A percentile compares a stretch with the other conserved stretches of the same genome.
phyloP scores from a whole-genome alignment of 345 rosid genomes.

The Gossypium herbaceum region DNA sequence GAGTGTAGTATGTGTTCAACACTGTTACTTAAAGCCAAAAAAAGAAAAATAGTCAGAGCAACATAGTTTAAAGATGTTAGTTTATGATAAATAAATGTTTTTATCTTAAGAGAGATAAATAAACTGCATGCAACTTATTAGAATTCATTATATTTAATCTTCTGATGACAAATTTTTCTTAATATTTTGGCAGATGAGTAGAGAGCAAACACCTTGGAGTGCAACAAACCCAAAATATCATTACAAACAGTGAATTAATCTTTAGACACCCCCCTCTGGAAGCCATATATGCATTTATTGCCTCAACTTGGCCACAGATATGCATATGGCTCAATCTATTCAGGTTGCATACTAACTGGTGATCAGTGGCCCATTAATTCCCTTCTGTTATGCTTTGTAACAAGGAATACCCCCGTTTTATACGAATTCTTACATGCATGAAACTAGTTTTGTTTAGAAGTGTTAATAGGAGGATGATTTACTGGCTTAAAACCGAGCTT shows the following conservation, averaged over 20 bases:
- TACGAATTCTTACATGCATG: background rate
- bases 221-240: slow-evolving; percentile 18
- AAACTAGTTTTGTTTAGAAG: slow-evolving; percentile 7
- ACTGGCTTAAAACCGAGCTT: background rate
- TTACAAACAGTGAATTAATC: slow-evolving; percentile 17
- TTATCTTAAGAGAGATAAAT: too few species aligned
- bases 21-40: background rate
- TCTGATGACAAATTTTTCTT: slow-evolving; percentile 5
- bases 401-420: background rate
- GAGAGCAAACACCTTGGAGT: slow-evolving; percentile 24
- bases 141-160: background rate
- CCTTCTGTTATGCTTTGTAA: slow-evolving; percentile 3
- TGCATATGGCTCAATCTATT: slow-evolving; percentile 23
- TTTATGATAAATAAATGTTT: background rate
- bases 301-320: slow-evolving; percentile 31
- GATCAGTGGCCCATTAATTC: slow-evolving; percentile 17
- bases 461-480: background rate
- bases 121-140: background rate
- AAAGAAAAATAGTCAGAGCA: too few species aligned
- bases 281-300: slow-evolving; percentile 31
- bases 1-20: background rate
- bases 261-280: slow-evolving; percentile 3
- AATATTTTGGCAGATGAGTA: slow-evolving; percentile 32
- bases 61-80: too few species aligned
- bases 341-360: slow-evolving; percentile 25